Evolutionary conservation across 148 eudicot genomes (phyloP).

Genomic region (Rhododendron griersonianum): DNA sequence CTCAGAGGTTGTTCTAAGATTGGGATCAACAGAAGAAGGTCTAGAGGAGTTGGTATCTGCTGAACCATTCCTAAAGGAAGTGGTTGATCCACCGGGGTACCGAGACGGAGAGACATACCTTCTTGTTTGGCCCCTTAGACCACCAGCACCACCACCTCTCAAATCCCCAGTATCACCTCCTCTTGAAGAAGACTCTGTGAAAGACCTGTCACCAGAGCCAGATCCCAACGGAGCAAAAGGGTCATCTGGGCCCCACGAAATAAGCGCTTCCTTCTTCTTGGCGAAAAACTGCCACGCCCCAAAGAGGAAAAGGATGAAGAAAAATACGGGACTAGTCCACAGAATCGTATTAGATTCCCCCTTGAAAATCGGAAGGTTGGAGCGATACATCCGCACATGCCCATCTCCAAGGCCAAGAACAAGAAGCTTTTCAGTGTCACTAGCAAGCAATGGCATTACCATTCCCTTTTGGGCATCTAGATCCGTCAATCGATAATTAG

Average conservation of each 20-base stretch:
- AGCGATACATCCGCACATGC: conserved; percentile 72
- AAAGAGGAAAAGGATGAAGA: conserved; percentile 81
- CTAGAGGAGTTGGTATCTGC: conserved; percentile 58
- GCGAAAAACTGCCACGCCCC: conserved; percentile 96
- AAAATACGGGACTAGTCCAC: conserved; percentile 78
- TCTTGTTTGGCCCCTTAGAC: conserved; percentile 59
- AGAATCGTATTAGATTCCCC: conserved; percentile 57
- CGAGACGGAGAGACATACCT: conserved; percentile 86
- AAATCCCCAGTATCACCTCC: conserved; percentile 55
- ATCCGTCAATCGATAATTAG: conserved; percentile 29
- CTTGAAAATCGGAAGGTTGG: conserved; percentile 63
- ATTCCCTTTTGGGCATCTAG: conserved; percentile 20
- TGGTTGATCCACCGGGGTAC: conserved; percentile 48
- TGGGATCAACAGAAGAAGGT: conserved; percentile 58
- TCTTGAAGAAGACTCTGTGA: conserved; percentile 55
- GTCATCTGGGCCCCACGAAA: conserved; percentile 94
- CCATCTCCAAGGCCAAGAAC: conserved; percentile 81
- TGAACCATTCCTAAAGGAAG: conserved; percentile 44
- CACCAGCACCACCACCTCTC: conserved; percentile 36
- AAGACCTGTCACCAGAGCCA: conserved; percentile 46
- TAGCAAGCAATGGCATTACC: conserved; percentile 56
- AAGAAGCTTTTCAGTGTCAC: conserved; percentile 75
- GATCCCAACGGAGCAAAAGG: conserved; percentile 65
- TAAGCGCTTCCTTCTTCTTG: conserved; percentile 85
- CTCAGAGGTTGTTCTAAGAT: conserved; percentile 57